Evolutionary conservation across 768 basidiomycete genomes (phyloP), one percentile per base, ranked within the genome.

Genomic region (Xanthoconium purpureum): DNA sequence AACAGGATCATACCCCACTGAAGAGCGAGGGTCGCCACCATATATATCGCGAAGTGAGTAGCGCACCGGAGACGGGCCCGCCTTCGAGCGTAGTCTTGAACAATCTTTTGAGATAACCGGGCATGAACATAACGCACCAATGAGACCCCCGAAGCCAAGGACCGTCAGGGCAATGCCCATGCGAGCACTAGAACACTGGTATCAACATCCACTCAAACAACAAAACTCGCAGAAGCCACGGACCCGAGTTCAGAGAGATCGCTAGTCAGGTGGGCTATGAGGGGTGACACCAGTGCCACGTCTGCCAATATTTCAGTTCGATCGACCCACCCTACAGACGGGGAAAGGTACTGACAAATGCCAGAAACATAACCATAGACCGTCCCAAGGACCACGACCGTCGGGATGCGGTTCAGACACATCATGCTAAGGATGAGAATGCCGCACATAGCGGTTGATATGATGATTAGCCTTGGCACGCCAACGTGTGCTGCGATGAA

Each of bases 21-120:
- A 82, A 85, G 8, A 84, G 49, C 5, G 78, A 75, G 5, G 84
- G 77, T 45, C 71, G 73, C 80, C 79, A 83, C 85, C 85, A 87
- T 1, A 75, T 69, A 62, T 79, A 84, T 10, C 74, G 63, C 10
- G 72, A 57, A 0, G 81, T 77, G 5, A 87, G 76, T n/a, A 86
- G 64, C 1, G 80, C 79, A 0, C 85, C 84, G 17, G 78, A 75
- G 46, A 85, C 74, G 1, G 85, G 84, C 0, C 80, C 78, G 5
- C 82, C 83, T 78, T 50, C 17, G 7, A 29, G 3, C 4, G 11
- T 6, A 1, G 6, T 3, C 17, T 46, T 33, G 30, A 47, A 39
- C 1, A 36, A 24, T 6, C 6, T 13, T 15, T 20, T 18, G n/a
- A 20, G 12, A 47, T 30, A 11, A 12, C 43, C 15, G 15, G 28